These are phyloP conservation scores for Ogataea chonburiensis DNA, from an alignment of 805 yeast species.

Conservation along the genomic window DNA sequence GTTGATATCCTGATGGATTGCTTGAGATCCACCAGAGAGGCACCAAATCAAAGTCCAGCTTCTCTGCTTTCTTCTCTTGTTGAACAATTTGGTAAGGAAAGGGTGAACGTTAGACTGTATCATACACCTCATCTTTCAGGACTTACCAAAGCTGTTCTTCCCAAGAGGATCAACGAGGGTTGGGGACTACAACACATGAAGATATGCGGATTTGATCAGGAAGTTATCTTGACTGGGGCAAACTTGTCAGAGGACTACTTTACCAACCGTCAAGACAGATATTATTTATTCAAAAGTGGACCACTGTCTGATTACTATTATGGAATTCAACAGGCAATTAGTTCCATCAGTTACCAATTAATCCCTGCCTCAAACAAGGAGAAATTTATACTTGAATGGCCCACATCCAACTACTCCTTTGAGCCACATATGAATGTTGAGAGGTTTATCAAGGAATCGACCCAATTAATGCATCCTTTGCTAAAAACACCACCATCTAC, in stretches of 20 bases:
- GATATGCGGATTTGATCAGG: conserved; percentile 91
- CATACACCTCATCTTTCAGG: conserved; percentile 87
- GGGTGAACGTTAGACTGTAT: conserved; percentile 81
- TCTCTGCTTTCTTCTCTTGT: conserved; percentile 66
- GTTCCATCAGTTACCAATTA: conserved; percentile 69
- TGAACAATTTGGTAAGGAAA: conserved; percentile 55
- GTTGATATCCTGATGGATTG: conserved; percentile 83
- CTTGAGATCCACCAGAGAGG: conserved; percentile 88
- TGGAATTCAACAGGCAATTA: conserved; percentile 63
- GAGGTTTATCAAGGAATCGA: conserved; percentile 55
- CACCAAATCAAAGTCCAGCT: conserved; percentile 78
- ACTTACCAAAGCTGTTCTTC: conserved; percentile 59
- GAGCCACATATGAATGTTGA: conserved; percentile 62
- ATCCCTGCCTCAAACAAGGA: conserved; percentile 39
- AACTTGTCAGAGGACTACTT: conserved; percentile 89
- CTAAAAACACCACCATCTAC: conserved; percentile 42
- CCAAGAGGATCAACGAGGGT: conserved; percentile 86
- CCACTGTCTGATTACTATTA: conserved; percentile 70
- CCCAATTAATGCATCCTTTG: conserved; percentile 56
- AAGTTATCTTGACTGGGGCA: conserved; percentile 86
- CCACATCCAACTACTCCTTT: conserved; percentile 57
- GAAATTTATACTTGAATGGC: conserved; percentile 71
- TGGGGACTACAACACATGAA: conserved; percentile 97
- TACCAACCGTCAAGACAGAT: conserved; percentile 92
- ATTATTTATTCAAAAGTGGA: conserved; percentile 64